Base-by-base conservation (phyloP, 441 rosid genomes). In the Croton laevigatus region DNA sequence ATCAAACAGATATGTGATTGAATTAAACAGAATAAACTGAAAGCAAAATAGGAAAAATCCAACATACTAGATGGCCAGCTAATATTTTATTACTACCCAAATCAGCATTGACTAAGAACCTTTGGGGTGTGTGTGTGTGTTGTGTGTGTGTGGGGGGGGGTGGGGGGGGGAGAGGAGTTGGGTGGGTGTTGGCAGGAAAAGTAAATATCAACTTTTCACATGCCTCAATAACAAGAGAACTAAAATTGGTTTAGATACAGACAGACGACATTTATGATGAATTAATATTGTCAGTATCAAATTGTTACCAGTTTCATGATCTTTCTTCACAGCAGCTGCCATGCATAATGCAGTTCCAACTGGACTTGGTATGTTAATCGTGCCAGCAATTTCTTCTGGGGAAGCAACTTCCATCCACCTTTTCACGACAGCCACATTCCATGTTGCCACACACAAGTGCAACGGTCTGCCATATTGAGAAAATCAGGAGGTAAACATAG, bases 391-490 rank as follows among this genome's bases (percentile, higher is more conserved):
- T 73, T 91, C 98, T 75, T 86, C 88, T 44, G 76, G 70, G 16
- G 86, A 76, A 64, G 98, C 89, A 80, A 91, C 91, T 85, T 89
- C 97, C 62, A 88, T 81, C 99, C 99, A 96, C 73, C 93, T 88
- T 84, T 82, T 89, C 80, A 93, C 91, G 75, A 93, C 92, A 70
- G 93, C 84, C 79, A 93, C 96, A 82, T 93, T 96, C 90, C 97
- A 89, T 55, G 97, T 87, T 74, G 89, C 86, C 66, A 93, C 84
- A 79, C 97, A 90, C 82, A 91, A 80, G 87, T 93, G 99, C 82
- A 96, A 80, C 27, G 99, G 99, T 78, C 98, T 96, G 88, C 42
- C 58, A 78, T 73, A 84, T 66, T 17, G 48, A 74, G 38, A 69
- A 44, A 71, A 70, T 48, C 65, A 70, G 72, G 54, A 53, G 14